Evolutionary conservation across 768 basidiomycete species (phyloP).

Genomic region (Mycena capillaripes): DNA sequence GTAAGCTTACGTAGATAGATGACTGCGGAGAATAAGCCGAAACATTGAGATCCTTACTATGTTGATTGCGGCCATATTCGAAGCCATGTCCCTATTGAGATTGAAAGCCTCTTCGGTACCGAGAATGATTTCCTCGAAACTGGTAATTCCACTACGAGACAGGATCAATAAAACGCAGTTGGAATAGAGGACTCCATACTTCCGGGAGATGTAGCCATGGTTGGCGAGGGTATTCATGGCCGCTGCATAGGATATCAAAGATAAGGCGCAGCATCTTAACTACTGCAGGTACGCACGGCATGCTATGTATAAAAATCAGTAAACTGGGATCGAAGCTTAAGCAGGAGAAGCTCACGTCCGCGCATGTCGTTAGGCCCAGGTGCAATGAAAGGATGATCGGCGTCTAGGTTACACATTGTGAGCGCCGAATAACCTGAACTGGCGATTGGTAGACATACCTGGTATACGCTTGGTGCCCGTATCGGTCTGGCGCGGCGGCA

Average conservation of each 20-base stretch:
- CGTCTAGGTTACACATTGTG: too few species aligned
- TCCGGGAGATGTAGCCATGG: too few species aligned
- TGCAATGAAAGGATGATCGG: too few species aligned
- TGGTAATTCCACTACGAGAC: slow-evolving; percentile 16
- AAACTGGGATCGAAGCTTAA: slow-evolving; percentile 1
- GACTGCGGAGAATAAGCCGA: not conserved
- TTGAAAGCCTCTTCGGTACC: slow-evolving; percentile 19
- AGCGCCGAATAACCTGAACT: not conserved
- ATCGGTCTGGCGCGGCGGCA: slow-evolving; percentile 14
- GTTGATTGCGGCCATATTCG: slow-evolving; percentile 7
- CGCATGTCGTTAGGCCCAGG: slow-evolving; percentile 15
- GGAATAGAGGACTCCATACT: slow-evolving; percentile 3
- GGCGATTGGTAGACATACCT: not conserved
- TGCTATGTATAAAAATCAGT: slow-evolving; percentile 19
- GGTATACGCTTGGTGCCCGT: slow-evolving; percentile 15
- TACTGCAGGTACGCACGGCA: slow-evolving; percentile 17
- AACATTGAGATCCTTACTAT: slow-evolving; percentile 3
- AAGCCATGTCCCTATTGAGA: not conserved
- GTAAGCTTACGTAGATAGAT: slow-evolving; percentile 9
- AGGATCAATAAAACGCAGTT: not conserved
- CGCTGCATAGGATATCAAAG: slow-evolving; percentile 7
- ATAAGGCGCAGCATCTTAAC: not conserved
- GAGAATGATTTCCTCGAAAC: too few species aligned
- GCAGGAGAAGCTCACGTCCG: slow-evolving; percentile 14
- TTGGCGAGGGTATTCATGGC: slow-evolving; percentile 20